Percentiles rank a stretch among this genome's conserved stretches.
These are phyloP conservation scores for Nakataea oryzae DNA, from an alignment of 2,329 filamentous ascomycete genomes.

Conservation along the genomic window DNA sequence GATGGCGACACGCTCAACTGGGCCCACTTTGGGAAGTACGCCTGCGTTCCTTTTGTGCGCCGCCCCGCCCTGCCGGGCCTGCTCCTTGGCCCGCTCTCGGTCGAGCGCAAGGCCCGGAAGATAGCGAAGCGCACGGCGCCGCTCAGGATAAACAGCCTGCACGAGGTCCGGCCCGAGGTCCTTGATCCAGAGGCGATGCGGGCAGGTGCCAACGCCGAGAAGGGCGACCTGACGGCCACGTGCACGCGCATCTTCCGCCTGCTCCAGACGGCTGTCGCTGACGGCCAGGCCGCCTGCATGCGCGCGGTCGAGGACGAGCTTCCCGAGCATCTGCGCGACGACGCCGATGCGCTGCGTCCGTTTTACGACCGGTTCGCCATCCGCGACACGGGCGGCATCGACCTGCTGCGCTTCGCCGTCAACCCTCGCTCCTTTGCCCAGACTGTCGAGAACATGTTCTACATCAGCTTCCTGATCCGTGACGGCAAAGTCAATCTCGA, in stretches of 20 bases:
- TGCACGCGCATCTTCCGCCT: conserved; percentile 60
- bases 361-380: conserved; percentile 58
- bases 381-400: conserved; percentile 58
- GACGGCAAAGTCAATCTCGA: conserved; percentile 72
- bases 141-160: conserved; percentile 56
- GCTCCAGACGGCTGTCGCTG: conserved; percentile 39
- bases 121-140: conserved; percentile 60
- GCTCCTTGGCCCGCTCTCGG: conserved; percentile 76
- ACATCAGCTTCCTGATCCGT: conserved; percentile 85
- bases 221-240: conserved; percentile 67
- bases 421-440: conserved; percentile 89
- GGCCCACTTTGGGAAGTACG: conserved; percentile 69
- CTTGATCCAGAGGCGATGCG: conserved; percentile 60
- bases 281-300: conserved; percentile 23
- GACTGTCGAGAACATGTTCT: conserved; percentile 94
- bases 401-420: conserved; percentile 77
- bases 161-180: conserved; percentile 68
- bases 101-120: conserved; percentile 73
- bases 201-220: conserved; percentile 45
- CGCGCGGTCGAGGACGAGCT: conserved; percentile 29
- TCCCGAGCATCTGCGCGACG: conserved; percentile 28
- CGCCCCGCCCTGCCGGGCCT: conserved; percentile 75
- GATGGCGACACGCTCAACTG: conserved; percentile 76
- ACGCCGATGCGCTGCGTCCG: conserved; percentile 18
- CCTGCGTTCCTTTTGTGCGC: conserved; percentile 60